These are phyloP conservation scores for Penicillium sp. DNA, from an alignment of 2,329 filamentous ascomycete genomes.

Conservation along the genomic window DNA sequence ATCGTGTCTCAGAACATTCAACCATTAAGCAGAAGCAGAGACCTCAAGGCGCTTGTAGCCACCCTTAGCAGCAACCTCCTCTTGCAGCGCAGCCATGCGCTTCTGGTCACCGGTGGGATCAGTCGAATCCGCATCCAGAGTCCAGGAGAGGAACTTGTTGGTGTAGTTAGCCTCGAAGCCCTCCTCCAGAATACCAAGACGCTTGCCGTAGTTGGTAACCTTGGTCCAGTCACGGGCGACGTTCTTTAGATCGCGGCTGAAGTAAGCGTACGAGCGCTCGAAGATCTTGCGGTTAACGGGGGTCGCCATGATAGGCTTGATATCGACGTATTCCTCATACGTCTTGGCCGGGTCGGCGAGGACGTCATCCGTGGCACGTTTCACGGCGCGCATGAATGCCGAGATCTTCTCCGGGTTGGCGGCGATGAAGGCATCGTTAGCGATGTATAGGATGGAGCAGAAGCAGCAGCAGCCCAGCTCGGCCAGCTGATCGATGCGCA, in stretches of 20 bases:
- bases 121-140: conserved; percentile 64
- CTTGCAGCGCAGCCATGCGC: conserved; percentile 71
- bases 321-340: conserved; percentile 70
- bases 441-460: conserved; percentile 80
- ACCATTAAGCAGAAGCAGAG: conserved; percentile 28
- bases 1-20: not conserved
- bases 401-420: conserved; percentile 68
- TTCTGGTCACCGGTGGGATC: conserved; percentile 76
- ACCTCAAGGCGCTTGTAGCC: conserved; percentile 56
- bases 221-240: conserved; percentile 76
- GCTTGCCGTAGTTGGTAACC: conserved; percentile 76
- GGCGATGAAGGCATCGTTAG: conserved; percentile 71
- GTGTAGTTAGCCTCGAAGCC: conserved; percentile 74
- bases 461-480: conserved; percentile 84
- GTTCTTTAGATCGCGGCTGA: conserved; percentile 75
- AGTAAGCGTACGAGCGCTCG: conserved; percentile 77
- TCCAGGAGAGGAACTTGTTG: conserved; percentile 71
- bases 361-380: conserved; percentile 74
- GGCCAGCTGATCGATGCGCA: conserved; percentile 78
- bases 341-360: conserved; percentile 65
- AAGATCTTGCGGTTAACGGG: conserved; percentile 77
- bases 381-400: conserved; percentile 73
- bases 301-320: conserved; percentile 72
- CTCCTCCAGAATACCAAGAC: conserved; percentile 68
- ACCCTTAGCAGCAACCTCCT: conserved; percentile 66